These are phyloP conservation scores for Teratosphaeria viscida DNA, from an alignment of 2,329 filamentous ascomycete genomes.

Conservation along the genomic window DNA sequence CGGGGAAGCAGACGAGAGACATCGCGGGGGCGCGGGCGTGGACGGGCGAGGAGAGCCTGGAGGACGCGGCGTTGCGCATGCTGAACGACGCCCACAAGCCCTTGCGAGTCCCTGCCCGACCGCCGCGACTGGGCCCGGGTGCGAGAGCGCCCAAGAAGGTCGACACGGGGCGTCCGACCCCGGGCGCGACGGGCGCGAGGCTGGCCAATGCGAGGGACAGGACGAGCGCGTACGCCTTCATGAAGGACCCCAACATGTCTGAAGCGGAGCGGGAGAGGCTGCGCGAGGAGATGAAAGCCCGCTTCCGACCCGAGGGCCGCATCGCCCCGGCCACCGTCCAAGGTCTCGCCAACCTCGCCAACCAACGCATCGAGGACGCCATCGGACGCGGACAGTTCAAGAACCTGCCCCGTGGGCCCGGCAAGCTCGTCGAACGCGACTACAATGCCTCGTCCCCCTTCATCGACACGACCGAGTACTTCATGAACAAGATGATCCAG, in stretches of 20 bases:
- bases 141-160: slow-evolving; percentile 30
- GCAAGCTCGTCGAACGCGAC: slow-evolving; percentile 71
- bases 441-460: slow-evolving; percentile 76
- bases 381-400: slow-evolving; percentile 85
- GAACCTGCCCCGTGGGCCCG: slow-evolving; percentile 58
- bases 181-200: slow-evolving; percentile 34
- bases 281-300: slow-evolving; percentile 64
- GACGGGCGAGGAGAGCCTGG: slow-evolving; percentile 64
- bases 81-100: slow-evolving; percentile 53
- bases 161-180: slow-evolving; percentile 34
- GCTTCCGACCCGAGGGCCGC: slow-evolving; percentile 64
- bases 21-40: slow-evolving; percentile 61
- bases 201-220: slow-evolving; percentile 50
- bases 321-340: slow-evolving; percentile 65
- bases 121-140: slow-evolving; percentile 24
- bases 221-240: slow-evolving; percentile 41
- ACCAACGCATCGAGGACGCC: slow-evolving; percentile 86
- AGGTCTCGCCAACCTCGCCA: slow-evolving; percentile 73
- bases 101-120: slow-evolving; percentile 31
- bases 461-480: slow-evolving; percentile 91
- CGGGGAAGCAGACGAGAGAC: slow-evolving; percentile 57
- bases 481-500: slow-evolving; percentile 98
- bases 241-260: slow-evolving; percentile 48
- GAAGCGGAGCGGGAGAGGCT: slow-evolving; percentile 64
- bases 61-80: slow-evolving; percentile 75